Base-by-base conservation (phyloP, 345 rosid species). In the Aquilaria yunnanensis region DNA sequence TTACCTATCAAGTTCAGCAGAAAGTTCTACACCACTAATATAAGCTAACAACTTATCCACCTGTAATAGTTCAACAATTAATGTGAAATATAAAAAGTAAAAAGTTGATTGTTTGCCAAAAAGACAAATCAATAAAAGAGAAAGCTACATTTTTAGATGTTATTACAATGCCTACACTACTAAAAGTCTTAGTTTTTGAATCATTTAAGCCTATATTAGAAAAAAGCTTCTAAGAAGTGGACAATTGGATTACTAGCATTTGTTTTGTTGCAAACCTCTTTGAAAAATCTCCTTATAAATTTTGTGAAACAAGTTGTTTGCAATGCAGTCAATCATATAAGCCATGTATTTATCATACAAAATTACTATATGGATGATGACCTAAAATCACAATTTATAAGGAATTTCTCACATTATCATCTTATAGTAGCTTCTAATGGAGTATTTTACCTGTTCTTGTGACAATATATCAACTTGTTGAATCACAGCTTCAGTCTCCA, bases 381-480 rank as follows among this genome's bases (percentile, higher is more conserved):
- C 86, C 88, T 87, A 83, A 59, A 72, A 61, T 16, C 57, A 9
- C 41, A 54, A 9, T 30, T 51, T 9, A 71, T 66, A 56, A 37
- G 43, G 1, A 71, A 41, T 29, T 52, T 37, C 43, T 37, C 43
- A 37, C 43, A 37, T 62, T 54, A 8, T 66, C 54, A 51, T 51
- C 61, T 43, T 31, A 60, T 4, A 51, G 6, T 14, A 56, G 55
- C 47, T n/a, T 13, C 33, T 30, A 45, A 6, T 55, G 32, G 48
- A 56, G 53, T 49, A 60, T 60, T 46, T 68, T 81, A 94, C 97
- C 87, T 90, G 96, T 71, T 94, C 99, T 72, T 83, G 96, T 86
- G 32, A 85, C 96, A 29, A 93, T 87, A 67, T 91, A 97, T 72
- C 88, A 13, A 94, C 97, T 62, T 87, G 99, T 67, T 89, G 96